A percentile compares a stretch with the other conserved stretches of the same genome.
phyloP scores from a whole-genome alignment of 805 yeast species.

The Ogataea zsoltii region DNA sequence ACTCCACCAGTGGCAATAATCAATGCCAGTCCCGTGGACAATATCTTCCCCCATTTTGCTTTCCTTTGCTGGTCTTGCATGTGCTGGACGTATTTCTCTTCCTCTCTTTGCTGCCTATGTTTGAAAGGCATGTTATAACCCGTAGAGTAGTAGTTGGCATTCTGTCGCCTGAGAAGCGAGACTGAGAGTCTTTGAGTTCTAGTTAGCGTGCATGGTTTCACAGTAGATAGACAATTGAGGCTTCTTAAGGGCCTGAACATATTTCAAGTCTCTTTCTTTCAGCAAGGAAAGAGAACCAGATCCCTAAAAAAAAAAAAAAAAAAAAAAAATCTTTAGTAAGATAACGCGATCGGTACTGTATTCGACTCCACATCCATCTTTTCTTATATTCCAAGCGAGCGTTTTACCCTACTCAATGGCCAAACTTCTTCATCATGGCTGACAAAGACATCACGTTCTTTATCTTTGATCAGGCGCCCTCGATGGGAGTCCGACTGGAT shows the following conservation, averaged over 20 bases:
- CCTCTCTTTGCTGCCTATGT: slow-evolving; percentile 12
- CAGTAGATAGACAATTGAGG: too few relatives aligned
- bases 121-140: neutral
- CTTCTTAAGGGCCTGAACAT: too few relatives aligned
- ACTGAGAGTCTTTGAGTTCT: too few relatives aligned
- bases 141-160: too few relatives aligned
- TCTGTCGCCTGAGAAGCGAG: too few relatives aligned
- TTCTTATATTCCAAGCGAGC: too few relatives aligned
- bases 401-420: neutral
- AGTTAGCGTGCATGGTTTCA: too few relatives aligned
- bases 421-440: slow-evolving; percentile 11
- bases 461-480: slow-evolving; percentile 50
- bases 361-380: too few relatives aligned
- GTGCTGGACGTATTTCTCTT: slow-evolving; percentile 8
- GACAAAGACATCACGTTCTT: slow-evolving; percentile 34
- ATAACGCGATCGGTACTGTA: neutral
- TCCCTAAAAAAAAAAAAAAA: neutral
- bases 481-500: slow-evolving; percentile 43
- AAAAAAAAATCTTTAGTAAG: neutral
- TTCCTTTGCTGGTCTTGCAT: slow-evolving; percentile 12
- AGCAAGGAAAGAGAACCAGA: neutral
- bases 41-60: slow-evolving; percentile 16
- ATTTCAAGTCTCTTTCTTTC: too few relatives aligned
- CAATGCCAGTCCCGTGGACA: slow-evolving; percentile 18
- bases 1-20: slow-evolving; percentile 21